Percentiles rank a stretch among this genome's conserved stretches.
Evolutionary conservation across 106 monocot genomes (phyloP).

Genomic region (Phalaenopsis equestris): DNA sequence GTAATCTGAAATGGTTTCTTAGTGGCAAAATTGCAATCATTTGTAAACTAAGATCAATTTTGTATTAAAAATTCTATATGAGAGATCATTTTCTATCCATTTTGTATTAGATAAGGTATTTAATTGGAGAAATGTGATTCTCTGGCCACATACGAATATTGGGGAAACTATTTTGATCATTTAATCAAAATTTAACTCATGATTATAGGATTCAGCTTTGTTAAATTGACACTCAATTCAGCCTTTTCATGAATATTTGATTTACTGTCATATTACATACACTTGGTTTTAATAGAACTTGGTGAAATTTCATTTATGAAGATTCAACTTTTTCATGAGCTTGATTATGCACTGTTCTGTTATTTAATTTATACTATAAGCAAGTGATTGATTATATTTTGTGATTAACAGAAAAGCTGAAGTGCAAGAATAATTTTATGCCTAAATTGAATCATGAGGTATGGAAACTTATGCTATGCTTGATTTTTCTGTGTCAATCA

Average conservation of each 20-base stretch:
- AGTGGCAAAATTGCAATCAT: too few relatives aligned
- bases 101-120: too few relatives aligned
- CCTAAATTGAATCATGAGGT: constrained; percentile 49
- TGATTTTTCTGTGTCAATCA: neutral
- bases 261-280: neutral
- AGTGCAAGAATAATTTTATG: constrained; percentile 19
- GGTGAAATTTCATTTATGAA: neutral
- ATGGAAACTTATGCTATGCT: neutral
- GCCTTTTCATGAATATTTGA: neutral
- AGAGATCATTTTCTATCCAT: too few relatives aligned
- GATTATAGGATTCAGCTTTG: too few relatives aligned
- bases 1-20: too few relatives aligned
- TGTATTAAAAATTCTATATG: too few relatives aligned
- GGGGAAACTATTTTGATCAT: too few relatives aligned
- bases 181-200: too few relatives aligned
- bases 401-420: constrained; percentile 48
- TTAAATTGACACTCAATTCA: too few relatives aligned
- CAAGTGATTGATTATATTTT: constrained; percentile 1
- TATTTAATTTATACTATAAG: neutral
- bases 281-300: neutral
- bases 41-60: too few relatives aligned
- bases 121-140: too few relatives aligned
- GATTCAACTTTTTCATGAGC: neutral
- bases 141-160: too few relatives aligned
- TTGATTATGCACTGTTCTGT: neutral